Percentiles rank a stretch among this genome's conserved stretches.
Conservation (phyloP, 2,329 filamentous ascomycete genomes). For the Orbilia quercus region DNA sequence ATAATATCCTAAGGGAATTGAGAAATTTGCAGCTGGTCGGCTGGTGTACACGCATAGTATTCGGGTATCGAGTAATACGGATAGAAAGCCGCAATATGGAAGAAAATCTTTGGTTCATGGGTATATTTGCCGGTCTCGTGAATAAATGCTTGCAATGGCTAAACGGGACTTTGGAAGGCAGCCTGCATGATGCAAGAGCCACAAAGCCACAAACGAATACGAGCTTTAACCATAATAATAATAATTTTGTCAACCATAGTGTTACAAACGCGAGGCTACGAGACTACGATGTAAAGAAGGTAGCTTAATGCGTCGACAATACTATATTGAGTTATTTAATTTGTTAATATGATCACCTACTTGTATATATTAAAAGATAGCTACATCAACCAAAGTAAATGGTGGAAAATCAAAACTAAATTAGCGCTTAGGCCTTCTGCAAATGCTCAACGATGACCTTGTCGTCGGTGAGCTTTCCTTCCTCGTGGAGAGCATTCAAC, state of each 20-base stretch:
- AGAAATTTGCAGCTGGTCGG: too few species aligned
- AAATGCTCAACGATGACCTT: slow-evolving; percentile 55
- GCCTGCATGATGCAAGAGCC: slow-evolving; percentile 13
- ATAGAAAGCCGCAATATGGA: too few species aligned
- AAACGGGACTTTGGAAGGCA: slow-evolving; percentile 25
- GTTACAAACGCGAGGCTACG: too few species aligned
- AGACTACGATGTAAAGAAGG: too few species aligned
- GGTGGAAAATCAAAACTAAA: slow-evolving; percentile 20
- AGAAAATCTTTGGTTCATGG: slow-evolving; percentile 5
- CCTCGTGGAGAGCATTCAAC: slow-evolving; percentile 57
- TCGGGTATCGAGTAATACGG: too few species aligned
- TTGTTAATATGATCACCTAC: slow-evolving; percentile 32
- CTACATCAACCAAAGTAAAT: slow-evolving; percentile 30
- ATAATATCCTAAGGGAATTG: too few species aligned
- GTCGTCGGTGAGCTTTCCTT: slow-evolving; percentile 52
- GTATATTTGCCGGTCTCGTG: slow-evolving; percentile 8
- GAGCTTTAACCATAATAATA: slow-evolving; percentile 5
- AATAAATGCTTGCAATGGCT: slow-evolving; percentile 28
- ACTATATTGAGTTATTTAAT: too few species aligned
- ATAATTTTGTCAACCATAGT: too few species aligned
- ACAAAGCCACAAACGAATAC: slow-evolving; percentile 36
- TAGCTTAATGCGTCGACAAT: too few species aligned
- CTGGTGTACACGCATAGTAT: too few species aligned
- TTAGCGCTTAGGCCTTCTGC: slow-evolving; percentile 50
- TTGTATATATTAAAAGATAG: slow-evolving; percentile 47